Evolutionary conservation across 768 basidiomycete genomes (phyloP), one percentile per base, ranked within the genome.

Genomic region (Termitomyces sp.): DNA sequence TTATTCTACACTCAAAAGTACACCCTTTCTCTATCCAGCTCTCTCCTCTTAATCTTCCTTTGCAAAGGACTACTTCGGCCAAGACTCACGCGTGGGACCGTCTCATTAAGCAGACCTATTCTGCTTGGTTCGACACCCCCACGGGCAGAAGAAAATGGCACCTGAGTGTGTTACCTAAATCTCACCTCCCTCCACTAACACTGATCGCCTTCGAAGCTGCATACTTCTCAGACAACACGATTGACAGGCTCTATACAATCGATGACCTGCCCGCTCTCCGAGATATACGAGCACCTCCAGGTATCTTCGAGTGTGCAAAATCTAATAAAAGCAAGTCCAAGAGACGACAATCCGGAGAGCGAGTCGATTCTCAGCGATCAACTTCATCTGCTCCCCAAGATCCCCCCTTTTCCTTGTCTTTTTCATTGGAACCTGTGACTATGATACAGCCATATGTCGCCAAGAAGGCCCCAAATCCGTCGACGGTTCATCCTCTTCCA

Each of bases 1-100:
- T 75, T 92, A 25, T 92, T 91, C 66, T 92, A 92, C 70, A 91
- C 89, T 57, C 89, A 92, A 70, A 86, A 86, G 65, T 87, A 82
- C 63, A 74, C 76, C 17, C 77, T 27, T 45, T n/a, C 78, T 19
- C 74, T 77, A 14, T 69, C 75, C 23, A 23, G 19, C 21, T 16
- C 19, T 27, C 42, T 25, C 32, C 5, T 27, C 14, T 29, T 51
- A 19, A 43, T 41, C 10, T 11, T 37, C 6, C 16, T 59, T 32
- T 9, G 41, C 40, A 47, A n/a, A 71, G 68, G 38, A 63, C 62
- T 19, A 47, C 38, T 7, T 37, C 59, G 14, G 43, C 74, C 37
- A 78, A 82, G 58, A 82, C 76, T 61, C 78, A 77, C 55, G 82
- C 34, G 23, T 85, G 84, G 84, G 83, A 88, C 63, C 82, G 80